These are phyloP conservation scores for Euphrasia confusa DNA, from an alignment of 257 asterid species.

Conservation along the genomic window DNA sequence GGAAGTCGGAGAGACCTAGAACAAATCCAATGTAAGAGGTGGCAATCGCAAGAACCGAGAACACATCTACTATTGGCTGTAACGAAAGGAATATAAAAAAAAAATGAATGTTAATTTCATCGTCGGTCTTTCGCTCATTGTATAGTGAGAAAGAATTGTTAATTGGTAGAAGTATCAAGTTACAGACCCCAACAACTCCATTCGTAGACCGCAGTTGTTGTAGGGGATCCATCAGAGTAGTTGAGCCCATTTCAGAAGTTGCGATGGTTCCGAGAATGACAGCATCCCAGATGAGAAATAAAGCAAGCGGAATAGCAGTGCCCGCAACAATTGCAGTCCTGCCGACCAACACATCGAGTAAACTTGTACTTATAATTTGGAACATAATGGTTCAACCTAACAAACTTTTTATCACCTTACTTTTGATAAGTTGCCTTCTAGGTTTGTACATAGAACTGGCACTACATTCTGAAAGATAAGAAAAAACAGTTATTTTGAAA, in stretches of 20 bases:
- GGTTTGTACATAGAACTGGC: constrained; percentile 89
- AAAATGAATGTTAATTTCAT: not conserved
- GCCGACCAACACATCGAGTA: constrained; percentile 21
- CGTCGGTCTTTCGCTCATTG: too few species aligned
- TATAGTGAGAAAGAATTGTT: not conserved
- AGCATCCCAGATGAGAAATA: constrained; percentile 86
- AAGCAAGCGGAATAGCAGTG: constrained; percentile 74
- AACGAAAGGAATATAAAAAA: constrained; percentile 5
- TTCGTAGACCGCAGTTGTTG: constrained; percentile 59
- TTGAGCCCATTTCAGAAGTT: constrained; percentile 39
- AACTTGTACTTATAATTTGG: not conserved
- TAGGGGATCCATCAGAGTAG: constrained; percentile 50
- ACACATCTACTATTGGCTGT: constrained; percentile 86
- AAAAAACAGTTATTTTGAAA: not conserved
- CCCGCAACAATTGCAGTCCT: constrained; percentile 85
- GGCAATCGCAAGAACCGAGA: constrained; percentile 76
- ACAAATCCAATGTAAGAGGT: constrained; percentile 83
- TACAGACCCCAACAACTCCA: constrained; percentile 75
- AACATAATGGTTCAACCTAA: not conserved
- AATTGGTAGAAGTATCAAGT: constrained; percentile 10
- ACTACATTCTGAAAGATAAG: constrained; percentile 75
- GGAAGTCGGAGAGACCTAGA: constrained; percentile 77
- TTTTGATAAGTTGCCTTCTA: constrained; percentile 83
- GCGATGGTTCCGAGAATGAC: constrained; percentile 80
- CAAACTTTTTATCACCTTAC: constrained; percentile 61